Percentiles rank a stretch among this genome's conserved stretches.
These are phyloP conservation scores for Acmispon strigosus DNA, from an alignment of 306 rosid species.

Conservation along the genomic window DNA sequence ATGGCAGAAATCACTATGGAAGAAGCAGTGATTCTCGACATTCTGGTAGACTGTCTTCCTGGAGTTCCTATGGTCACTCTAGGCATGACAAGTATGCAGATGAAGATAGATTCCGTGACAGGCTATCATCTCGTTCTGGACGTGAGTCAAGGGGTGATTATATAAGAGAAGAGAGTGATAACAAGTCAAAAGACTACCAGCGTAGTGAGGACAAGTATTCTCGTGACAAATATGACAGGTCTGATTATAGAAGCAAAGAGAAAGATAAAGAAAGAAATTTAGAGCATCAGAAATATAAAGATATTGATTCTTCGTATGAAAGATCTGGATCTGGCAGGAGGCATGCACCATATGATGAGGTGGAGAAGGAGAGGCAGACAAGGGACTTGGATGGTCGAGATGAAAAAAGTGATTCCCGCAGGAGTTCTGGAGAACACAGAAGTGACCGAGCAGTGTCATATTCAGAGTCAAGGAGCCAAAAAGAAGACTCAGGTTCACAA, in stretches of 20 bases:
- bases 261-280: slow-evolving; percentile 33
- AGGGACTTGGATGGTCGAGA: slow-evolving; percentile 51
- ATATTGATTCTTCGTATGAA: slow-evolving; percentile 45
- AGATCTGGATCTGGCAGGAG: slow-evolving; percentile 56
- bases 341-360: slow-evolving; percentile 37
- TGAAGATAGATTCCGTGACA: slow-evolving; percentile 51
- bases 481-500: slow-evolving; percentile 32
- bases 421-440: slow-evolving; percentile 53
- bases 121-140: slow-evolving; percentile 43
- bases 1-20: slow-evolving; percentile 40
- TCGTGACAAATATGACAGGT: slow-evolving; percentile 58
- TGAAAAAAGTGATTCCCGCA: slow-evolving; percentile 52
- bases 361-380: slow-evolving; percentile 43
- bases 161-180: slow-evolving; percentile 42
- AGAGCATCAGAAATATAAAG: slow-evolving; percentile 45
- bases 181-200: slow-evolving; percentile 45
- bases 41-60: slow-evolving; percentile 55
- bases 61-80: slow-evolving; percentile 54
- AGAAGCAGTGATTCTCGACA: slow-evolving; percentile 58
- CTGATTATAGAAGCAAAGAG: slow-evolving; percentile 53
- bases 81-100: slow-evolving; percentile 55
- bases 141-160: slow-evolving; percentile 60
- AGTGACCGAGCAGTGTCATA: slow-evolving; percentile 37
- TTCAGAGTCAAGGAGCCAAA: slow-evolving; percentile 46
- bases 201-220: slow-evolving; percentile 45